These are phyloP conservation scores for Solidago caesia DNA, from an alignment of 129 eudicot genomes.

Conservation along the genomic window DNA sequence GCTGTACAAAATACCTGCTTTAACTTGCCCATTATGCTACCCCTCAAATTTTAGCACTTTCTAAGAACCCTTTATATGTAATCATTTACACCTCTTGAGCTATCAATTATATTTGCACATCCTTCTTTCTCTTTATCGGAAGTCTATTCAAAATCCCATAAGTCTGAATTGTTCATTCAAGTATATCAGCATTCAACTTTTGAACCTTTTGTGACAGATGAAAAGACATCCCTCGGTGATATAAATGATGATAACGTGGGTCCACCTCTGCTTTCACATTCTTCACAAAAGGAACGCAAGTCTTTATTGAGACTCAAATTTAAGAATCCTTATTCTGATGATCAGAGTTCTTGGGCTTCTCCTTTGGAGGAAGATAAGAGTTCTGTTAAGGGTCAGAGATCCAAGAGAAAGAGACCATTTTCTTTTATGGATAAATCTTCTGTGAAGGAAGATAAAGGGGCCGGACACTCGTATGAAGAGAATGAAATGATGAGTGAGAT, in stretches of 20 bases:
- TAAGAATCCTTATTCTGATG: slow-evolving; percentile 62
- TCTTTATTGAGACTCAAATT: slow-evolving; percentile 74
- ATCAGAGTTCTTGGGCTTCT: slow-evolving; percentile 57
- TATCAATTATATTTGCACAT: background rate
- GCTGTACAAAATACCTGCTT: no score
- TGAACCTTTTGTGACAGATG: slow-evolving; percentile 30
- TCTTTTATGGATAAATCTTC: slow-evolving; percentile 36
- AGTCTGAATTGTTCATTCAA: background rate
- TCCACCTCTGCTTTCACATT: slow-evolving; percentile 32
- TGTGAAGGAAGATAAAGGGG: slow-evolving; percentile 37
- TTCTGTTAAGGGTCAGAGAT: slow-evolving; percentile 86
- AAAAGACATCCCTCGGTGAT: slow-evolving; percentile 35
- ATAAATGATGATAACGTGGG: slow-evolving; percentile 33
- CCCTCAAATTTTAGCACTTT: background rate
- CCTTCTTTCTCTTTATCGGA: background rate
- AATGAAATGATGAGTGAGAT: slow-evolving; percentile 47
- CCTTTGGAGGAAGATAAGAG: slow-evolving; percentile 70
- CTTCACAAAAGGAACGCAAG: slow-evolving; percentile 54
- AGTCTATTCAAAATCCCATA: background rate
- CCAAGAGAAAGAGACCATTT: slow-evolving; percentile 80
- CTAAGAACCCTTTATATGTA: background rate
- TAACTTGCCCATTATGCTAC: no score
- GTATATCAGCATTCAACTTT: background rate
- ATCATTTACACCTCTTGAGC: background rate
- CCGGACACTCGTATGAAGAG: slow-evolving; percentile 37